Evolutionary conservation across 164 flowering plant genomes (phyloP), one percentile per base, ranked within the genome.

Genomic region (Stephania yunnanensis): DNA sequence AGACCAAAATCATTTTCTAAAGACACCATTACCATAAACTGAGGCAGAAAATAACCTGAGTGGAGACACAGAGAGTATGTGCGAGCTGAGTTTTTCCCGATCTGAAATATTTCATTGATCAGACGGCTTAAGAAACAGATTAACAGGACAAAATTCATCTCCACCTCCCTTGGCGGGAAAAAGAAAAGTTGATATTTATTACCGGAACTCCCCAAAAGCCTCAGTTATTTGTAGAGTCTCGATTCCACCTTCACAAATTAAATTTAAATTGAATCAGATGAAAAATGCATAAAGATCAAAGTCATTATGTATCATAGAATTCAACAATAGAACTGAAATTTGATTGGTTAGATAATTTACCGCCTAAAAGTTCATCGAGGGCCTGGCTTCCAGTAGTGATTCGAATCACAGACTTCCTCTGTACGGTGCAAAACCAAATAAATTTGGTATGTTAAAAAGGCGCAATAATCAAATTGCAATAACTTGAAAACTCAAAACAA

Each of bases 21-120:
- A 15, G 46, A 69, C 13, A 36, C 42, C 42, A 69, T 31, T n/a
- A 52, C 7, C 67, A 67, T 20, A 70, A 73, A 11, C 22, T 64
- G 44, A 69, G 46, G 30, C 9, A 64, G 71, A 71, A 17, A 74
- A 7, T 17, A 75, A 94, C 99, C 98, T 94, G 99, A 2, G 99
- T 96, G 9, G 97, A 78, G 53, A 96, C 99, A 44, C 99, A 94
- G 8, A 96, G 89, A 70, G 99, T 96, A 76, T 96, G 99, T 1
- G 99, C 99, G n/a, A 96, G 94, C 86, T 96, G 99, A 67, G 99
- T 96, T 83, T 96, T 96, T 74, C 99, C 98, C 19, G 99, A 92
- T 77, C 99, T 96, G 85, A 74, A 64, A 73, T 17, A 74, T 63
- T 13, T 61, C 65, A 61, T n/a, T 9, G 55, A 50, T 50, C 25